Base-by-base conservation (phyloP, 129 eudicot genomes). In the Escallonia rubra region DNA sequence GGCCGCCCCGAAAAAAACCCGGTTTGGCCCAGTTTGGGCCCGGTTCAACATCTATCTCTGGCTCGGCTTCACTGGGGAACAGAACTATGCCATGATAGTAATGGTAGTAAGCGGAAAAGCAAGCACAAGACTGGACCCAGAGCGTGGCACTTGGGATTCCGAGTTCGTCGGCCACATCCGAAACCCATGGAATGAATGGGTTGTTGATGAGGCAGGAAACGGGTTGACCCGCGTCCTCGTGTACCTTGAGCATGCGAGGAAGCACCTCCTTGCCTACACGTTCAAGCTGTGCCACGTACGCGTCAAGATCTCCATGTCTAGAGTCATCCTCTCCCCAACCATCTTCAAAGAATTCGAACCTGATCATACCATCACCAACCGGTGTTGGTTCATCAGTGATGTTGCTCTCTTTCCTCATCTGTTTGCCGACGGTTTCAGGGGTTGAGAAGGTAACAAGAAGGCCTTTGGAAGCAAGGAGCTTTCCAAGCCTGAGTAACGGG, bases 81-180 rank as follows among this genome's bases (percentile, higher is more conserved):
- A 82, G 76, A 3, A 71, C 74, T 4, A 77, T 57, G 0, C 66
- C 48, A 43, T 79, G 69, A 12, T 73, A 3, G 43, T 78, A 85
- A 65, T 88, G 86, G 56, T 85, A 91, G 51, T 83, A 88, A 52
- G 85, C 78, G 0, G 95, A 75, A 57, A 91, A 85, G 45, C 85
- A 81, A 52, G 91, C 90, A 66, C 85, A 80, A 16, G 96, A 88
- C 16, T 88, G 97, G 14, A 81, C 80, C 97, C 97, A 88, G 13
- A 91, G 84, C 83, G 86, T 14, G 2, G 96, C 90, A 40, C 75
- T 74, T 13, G 94, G 90, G 59, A 91, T 76, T 10, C 75, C 70
- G 1, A 91, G 74, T 13, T 49, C 59, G 3, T 77, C 72, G 0
- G 87, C 97, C 41, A 91, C 72, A 43, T 91, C 96, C 1, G 76